These are phyloP conservation scores for Tolypocladium capitatum DNA, from an alignment of 2,329 filamentous ascomycete genomes.

Conservation along the genomic window DNA sequence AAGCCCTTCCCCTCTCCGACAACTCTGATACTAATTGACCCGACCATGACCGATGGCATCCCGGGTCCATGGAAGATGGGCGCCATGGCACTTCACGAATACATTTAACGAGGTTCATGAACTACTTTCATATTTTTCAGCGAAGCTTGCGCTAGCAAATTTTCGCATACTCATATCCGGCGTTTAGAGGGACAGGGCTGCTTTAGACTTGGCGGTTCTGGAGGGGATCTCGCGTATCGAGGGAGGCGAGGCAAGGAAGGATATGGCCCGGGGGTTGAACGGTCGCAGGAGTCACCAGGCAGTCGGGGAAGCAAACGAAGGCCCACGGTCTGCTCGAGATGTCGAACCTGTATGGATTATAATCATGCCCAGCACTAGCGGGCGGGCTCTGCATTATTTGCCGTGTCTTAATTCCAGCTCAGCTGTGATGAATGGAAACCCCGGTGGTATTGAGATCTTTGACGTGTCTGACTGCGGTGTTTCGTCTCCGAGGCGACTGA, in stretches of 20 bases:
- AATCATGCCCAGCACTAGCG: background rate
- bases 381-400: background rate
- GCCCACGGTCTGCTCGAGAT: background rate
- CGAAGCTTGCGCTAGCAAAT: conserved; percentile 1
- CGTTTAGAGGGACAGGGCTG: conserved; percentile 7
- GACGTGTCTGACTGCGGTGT: background rate
- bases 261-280: background rate
- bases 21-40: background rate
- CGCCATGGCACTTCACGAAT: background rate
- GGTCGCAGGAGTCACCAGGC: background rate
- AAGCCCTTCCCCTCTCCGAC: background rate
- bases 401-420: background rate
- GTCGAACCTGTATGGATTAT: conserved; percentile 9
- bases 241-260: background rate
- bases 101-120: conserved; percentile 6
- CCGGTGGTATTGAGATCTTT: background rate
- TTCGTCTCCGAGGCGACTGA: background rate
- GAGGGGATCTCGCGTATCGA: conserved; percentile 4
- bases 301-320: background rate
- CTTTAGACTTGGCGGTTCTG: conserved; percentile 7
- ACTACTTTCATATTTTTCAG: conserved; percentile 4
- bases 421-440: background rate
- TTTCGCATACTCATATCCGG: conserved; percentile 7
- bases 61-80: background rate
- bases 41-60: background rate